phyloP scores from a whole-genome alignment of 2,329 filamentous ascomycete genomes.

The Thelonectria olida region DNA sequence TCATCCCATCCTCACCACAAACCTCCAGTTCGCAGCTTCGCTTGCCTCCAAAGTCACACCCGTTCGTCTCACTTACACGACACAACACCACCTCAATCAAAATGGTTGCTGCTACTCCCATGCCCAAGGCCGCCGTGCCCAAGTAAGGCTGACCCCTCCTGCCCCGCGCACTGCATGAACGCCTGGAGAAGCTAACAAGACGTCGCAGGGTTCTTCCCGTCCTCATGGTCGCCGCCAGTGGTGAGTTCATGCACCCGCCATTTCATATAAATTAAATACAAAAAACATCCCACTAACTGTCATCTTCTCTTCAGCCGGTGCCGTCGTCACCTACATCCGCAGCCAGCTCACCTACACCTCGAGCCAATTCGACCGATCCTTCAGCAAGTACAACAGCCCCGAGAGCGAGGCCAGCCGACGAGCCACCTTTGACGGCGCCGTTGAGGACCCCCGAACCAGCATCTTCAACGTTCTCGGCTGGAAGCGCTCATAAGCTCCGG shows the following conservation, averaged over 20 bases:
- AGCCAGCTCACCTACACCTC: constrained; percentile 32
- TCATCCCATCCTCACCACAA: constrained; percentile 19
- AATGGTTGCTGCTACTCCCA: constrained; percentile 33
- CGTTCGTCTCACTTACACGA: constrained; percentile 22
- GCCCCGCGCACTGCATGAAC: not conserved
- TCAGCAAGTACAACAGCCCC: constrained; percentile 36
- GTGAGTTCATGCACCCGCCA: constrained; percentile 2
- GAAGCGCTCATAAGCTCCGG: constrained; percentile 9
- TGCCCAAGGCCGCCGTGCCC: constrained; percentile 33
- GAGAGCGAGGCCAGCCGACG: constrained; percentile 32
- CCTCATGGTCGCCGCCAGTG: constrained; percentile 35
- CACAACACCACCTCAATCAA: constrained; percentile 25
- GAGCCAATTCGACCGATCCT: constrained; percentile 36
- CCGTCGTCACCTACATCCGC: constrained; percentile 28
- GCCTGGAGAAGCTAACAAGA: constrained; percentile 15
- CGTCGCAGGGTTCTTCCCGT: constrained; percentile 30
- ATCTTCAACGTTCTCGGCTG: constrained; percentile 38
- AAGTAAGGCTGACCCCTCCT: constrained; percentile 23
- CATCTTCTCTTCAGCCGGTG: constrained; percentile 7
- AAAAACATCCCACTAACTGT: not conserved
- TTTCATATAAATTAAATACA: not conserved
- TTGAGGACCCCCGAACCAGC: constrained; percentile 37
- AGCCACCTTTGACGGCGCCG: constrained; percentile 33
- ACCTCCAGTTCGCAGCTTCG: constrained; percentile 14
- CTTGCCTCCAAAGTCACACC: constrained; percentile 14